These are phyloP conservation scores for Penicillium atrosanguineum DNA, from an alignment of 495 filamentous ascomycete genomes.

Conservation along the genomic window DNA sequence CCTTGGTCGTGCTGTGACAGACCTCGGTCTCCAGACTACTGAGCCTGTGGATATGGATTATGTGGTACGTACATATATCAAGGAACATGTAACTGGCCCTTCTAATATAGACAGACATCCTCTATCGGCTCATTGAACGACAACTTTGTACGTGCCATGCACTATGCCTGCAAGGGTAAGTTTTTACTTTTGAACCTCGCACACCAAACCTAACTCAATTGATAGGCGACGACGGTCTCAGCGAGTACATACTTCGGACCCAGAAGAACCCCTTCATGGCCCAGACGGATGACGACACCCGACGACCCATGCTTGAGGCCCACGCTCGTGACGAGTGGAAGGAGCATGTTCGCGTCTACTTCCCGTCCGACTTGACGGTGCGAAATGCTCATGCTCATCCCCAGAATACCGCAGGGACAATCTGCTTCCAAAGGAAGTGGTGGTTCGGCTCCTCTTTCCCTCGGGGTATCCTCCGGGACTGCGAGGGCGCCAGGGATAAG, in stretches of 20 bases:
- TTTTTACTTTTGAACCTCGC: background rate
- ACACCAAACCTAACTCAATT: background rate
- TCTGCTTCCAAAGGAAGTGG: constrained; percentile 71
- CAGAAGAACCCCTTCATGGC: constrained; percentile 23
- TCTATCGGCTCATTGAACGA: constrained; percentile 75
- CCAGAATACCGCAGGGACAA: constrained; percentile 64
- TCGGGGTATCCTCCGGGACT: constrained; percentile 66
- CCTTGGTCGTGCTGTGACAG: constrained; percentile 57
- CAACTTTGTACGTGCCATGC: constrained; percentile 66
- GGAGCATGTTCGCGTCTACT: constrained; percentile 68
- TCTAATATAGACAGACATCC: constrained; percentile 53
- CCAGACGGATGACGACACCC: constrained; percentile 11
- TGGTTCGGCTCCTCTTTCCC: constrained; percentile 69
- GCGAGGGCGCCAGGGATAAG: constrained; percentile 57
- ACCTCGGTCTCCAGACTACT: constrained; percentile 51
- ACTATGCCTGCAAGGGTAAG: constrained; percentile 71
- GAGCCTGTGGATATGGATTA: constrained; percentile 57
- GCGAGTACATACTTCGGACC: constrained; percentile 52
- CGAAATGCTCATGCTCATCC: constrained; percentile 55
- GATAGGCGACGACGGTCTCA: constrained; percentile 58
- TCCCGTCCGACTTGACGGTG: constrained; percentile 77
- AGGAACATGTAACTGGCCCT: background rate
- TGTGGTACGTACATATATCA: constrained; percentile 40
- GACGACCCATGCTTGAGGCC: constrained; percentile 17
- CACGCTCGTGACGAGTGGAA: constrained; percentile 41